A percentile compares a stretch with the other conserved stretches of the same genome.
These are phyloP conservation scores for Trichomonascaceae sp. DNA, from an alignment of 1,139 yeast genomes.

Conservation along the genomic window DNA sequence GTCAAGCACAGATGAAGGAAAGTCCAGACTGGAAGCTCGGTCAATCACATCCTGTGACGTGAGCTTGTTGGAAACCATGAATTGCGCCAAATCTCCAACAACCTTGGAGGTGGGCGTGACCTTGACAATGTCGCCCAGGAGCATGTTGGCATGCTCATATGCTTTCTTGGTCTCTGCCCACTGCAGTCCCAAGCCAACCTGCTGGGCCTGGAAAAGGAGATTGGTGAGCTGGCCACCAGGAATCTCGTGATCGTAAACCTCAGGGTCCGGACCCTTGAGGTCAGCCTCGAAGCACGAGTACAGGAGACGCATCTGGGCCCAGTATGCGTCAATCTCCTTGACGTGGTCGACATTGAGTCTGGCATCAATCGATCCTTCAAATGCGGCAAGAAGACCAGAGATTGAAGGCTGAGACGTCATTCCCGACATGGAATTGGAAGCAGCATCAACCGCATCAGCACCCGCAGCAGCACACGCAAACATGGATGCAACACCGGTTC, in stretches of 20 bases:
- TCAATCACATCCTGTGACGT: slow-evolving; percentile 72
- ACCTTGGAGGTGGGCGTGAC: slow-evolving; percentile 98
- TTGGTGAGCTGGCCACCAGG: slow-evolving; percentile 99
- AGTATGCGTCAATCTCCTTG: slow-evolving; percentile 78
- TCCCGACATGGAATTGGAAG: slow-evolving; percentile 95
- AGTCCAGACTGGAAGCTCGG: slow-evolving; percentile 81
- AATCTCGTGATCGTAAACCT: slow-evolving; percentile 93
- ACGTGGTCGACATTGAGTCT: slow-evolving; percentile 57
- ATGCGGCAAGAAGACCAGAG: slow-evolving; percentile 80
- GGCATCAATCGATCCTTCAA: slow-evolving; percentile 75
- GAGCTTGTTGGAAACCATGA: slow-evolving; percentile 92
- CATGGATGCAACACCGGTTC: slow-evolving; percentile 98
- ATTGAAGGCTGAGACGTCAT: slow-evolving; percentile 97
- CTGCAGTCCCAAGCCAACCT: slow-evolving; percentile 90
- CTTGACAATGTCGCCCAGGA: slow-evolving; percentile 92
- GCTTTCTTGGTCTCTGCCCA: slow-evolving; percentile 95
- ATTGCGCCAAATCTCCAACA: slow-evolving; percentile 97
- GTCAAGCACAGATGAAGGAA: slow-evolving; percentile 96
- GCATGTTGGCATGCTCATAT: slow-evolving; percentile 75
- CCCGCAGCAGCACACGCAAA: slow-evolving; percentile 90
- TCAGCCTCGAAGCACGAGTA: slow-evolving; percentile 98
- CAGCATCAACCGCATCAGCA: slow-evolving; percentile 97
- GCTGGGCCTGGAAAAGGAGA: slow-evolving; percentile 96
- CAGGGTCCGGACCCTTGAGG: slow-evolving; percentile 98
- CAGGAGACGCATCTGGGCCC: slow-evolving; percentile 97